Conservation (phyloP, 2,329 filamentous ascomycete genomes). For the Colletotrichum melonis region DNA sequence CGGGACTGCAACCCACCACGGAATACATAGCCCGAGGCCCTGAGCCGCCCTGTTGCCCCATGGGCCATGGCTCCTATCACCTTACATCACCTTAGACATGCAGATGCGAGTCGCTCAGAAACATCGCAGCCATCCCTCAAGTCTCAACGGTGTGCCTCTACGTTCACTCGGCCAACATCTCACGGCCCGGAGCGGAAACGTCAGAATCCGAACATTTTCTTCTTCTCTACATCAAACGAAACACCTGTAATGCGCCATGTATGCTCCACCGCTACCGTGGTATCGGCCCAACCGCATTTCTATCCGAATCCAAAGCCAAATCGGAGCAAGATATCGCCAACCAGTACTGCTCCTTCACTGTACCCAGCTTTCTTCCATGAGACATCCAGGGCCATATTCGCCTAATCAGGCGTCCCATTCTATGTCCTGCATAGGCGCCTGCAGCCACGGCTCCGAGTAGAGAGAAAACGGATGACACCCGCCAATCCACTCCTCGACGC, state of each 20-base stretch:
- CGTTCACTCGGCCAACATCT: not conserved
- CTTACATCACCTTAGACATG: conserved; percentile 7
- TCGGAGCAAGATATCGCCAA: not conserved
- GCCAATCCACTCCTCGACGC: conserved; percentile 27
- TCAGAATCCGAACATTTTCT: conserved; percentile 14
- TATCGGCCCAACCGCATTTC: conserved; percentile 1
- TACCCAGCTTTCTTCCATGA: not conserved
- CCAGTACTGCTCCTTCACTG: not conserved
- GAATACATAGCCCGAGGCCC: not conserved
- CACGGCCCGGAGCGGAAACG: not conserved
- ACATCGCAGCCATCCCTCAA: not conserved
- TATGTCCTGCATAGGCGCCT: not conserved
- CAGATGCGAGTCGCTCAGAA: not conserved
- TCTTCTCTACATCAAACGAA: not conserved
- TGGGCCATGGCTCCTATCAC: too few species aligned
- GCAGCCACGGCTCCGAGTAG: not conserved
- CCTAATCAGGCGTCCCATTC: too few species aligned
- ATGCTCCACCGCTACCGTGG: conserved; percentile 13
- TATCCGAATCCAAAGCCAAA: not conserved
- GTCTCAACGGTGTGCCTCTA: not conserved
- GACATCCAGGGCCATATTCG: not conserved
- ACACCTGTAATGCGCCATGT: not conserved
- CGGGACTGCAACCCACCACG: not conserved
- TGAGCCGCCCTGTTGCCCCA: too few species aligned
- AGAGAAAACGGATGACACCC: conserved; percentile 23